Conservation (phyloP, 352 stramenopile genomes). For the Phytophthora capsici region DNA sequence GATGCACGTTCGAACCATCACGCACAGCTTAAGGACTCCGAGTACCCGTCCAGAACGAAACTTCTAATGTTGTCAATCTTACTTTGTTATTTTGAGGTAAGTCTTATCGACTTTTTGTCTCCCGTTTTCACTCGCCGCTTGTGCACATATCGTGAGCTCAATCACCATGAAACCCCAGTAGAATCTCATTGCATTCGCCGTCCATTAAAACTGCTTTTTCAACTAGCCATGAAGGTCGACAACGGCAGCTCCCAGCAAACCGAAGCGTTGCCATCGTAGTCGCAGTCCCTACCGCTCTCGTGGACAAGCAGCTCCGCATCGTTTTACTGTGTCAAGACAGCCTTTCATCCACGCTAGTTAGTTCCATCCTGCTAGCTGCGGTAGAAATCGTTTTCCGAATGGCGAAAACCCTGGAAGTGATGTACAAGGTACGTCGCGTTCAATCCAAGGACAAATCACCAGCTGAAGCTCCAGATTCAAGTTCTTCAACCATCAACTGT, state of each 20-base stretch:
- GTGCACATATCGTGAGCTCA: slow-evolving; percentile 21
- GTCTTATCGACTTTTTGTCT: slow-evolving; percentile 1
- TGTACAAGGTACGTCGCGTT: slow-evolving; percentile 16
- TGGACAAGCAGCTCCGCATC: slow-evolving; percentile 28
- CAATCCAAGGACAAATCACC: not conserved
- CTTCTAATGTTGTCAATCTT: too few relatives aligned
- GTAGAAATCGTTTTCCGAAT: slow-evolving; percentile 36
- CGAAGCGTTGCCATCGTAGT: slow-evolving; percentile 29
- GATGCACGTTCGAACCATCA: too few relatives aligned
- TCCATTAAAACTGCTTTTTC: slow-evolving; percentile 10
- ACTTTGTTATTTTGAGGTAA: too few relatives aligned
- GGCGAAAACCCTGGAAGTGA: slow-evolving; percentile 25
- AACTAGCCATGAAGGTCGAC: slow-evolving; percentile 22
- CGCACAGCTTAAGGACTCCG: too few relatives aligned
- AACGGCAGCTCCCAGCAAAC: slow-evolving; percentile 6
- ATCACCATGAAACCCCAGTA: slow-evolving; percentile 23
- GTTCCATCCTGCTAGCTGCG: slow-evolving; percentile 33
- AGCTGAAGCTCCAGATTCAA: not conserved
- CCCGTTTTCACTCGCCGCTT: slow-evolving; percentile 16
- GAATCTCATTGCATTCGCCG: slow-evolving; percentile 12
- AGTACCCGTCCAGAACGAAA: too few relatives aligned
- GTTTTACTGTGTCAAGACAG: slow-evolving; percentile 25
- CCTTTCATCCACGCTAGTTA: slow-evolving; percentile 5
- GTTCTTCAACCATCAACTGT: too few relatives aligned
- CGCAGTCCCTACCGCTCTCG: slow-evolving; percentile 26